Evolutionary conservation across 2,329 filamentous ascomycete genomes (phyloP), one percentile per base, ranked within the genome.

Genomic region (Colletotrichum sp.): DNA sequence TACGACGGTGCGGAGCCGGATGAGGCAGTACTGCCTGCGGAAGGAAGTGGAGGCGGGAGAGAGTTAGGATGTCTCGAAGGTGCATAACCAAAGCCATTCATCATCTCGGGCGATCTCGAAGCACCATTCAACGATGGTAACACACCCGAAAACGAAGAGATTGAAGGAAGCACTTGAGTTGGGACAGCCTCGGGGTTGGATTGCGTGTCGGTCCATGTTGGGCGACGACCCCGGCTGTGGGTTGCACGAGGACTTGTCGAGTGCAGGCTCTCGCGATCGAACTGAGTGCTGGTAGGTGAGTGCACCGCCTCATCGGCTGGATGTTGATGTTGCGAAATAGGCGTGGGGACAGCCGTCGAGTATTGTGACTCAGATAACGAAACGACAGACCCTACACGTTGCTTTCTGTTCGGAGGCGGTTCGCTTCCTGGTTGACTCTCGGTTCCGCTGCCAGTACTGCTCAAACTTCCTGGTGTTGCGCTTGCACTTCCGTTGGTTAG

Each of bases 381-480:
- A 34, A 85, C 83, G 8, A 85, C 83, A 16, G 90, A 91, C 58
- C 85, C 85, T 58, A 90, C 80, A 61, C 89, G 84, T 75, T 89
- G 87, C 62, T 87, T 86, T 10, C 87, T 84, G 38, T 82, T 82
- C 13, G 86, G 84, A 6, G 88, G 86, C 58, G 87, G 85, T 70
- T 90, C 89, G 69, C 87, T 89, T 24, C 86, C 88, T 24, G 82
- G 84, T 43, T 86, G 82, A 75, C 87, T 87, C 43, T 90, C 88
- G 32, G 86, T 88, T 24, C 87, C 85, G 66, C 88, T 90, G 6
- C 83, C 83, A n/a, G 85, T 87, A 65, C 84, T 83, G 56, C 83
- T 85, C 16, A 78, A 80, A 56, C 82, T 82, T 30, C 83, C 84
- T 5, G 85, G 85, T 6, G 84, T 85, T 12, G 81, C 84, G 66